Conservation (phyloP, 148 eudicot genomes). For the Polygonum maritimum region DNA sequence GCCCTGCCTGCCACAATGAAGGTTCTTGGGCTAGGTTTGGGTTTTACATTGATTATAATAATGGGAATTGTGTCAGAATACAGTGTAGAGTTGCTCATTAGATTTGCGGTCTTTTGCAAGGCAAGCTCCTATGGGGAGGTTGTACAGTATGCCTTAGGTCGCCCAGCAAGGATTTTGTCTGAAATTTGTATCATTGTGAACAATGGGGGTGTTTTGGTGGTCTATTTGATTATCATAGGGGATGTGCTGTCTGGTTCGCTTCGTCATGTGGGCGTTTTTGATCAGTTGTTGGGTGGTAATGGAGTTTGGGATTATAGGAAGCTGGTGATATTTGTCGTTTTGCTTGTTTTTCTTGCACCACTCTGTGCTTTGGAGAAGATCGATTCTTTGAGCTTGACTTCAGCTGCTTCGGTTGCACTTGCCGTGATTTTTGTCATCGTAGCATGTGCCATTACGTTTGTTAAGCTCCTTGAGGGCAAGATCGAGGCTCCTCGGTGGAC, state of each 20-base stretch:
- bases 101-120: conserved; percentile 59
- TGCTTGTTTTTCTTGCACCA: conserved; percentile 69
- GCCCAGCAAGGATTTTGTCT: conserved; percentile 58
- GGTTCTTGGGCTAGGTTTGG: conserved; percentile 65
- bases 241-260: conserved; percentile 92
- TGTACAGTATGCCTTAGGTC: conserved; percentile 72
- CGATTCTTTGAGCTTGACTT: conserved; percentile 80
- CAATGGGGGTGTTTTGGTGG: conserved; percentile 85
- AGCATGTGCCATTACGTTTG: conserved; percentile 44
- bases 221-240: conserved; percentile 90
- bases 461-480: conserved; percentile 73
- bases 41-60: conserved; percentile 54
- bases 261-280: conserved; percentile 72
- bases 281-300: conserved; percentile 64
- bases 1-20: conserved; percentile 96
- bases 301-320: conserved; percentile 92
- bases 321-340: conserved; percentile 54
- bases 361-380: conserved; percentile 84
- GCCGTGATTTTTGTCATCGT: conserved; percentile 83
- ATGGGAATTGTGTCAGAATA: conserved; percentile 83
- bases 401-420: conserved; percentile 93
- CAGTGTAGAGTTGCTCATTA: conserved; percentile 72
- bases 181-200: conserved; percentile 82
- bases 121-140: conserved; percentile 82
- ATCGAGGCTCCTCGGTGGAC: conserved; percentile 65